Conservation (phyloP, 1,139 yeast genomes). For the Lodderomyces elongisporus region DNA sequence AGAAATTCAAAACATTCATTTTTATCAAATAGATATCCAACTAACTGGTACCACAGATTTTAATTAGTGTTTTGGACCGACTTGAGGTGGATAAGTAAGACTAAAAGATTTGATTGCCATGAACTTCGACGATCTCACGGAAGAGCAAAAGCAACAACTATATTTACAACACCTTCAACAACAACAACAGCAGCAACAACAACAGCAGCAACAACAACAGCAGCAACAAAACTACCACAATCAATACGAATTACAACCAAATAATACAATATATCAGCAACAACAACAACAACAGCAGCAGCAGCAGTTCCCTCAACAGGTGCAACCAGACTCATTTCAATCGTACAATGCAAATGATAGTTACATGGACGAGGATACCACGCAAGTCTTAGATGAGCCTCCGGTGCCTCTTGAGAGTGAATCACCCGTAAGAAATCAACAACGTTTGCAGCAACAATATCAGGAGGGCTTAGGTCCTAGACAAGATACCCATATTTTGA, state of each 20-base stretch:
- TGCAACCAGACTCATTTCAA: background rate
- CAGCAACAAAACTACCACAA: conserved; percentile 14
- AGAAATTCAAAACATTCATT: too few species aligned
- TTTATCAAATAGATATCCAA: too few species aligned
- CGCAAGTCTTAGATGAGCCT: conserved; percentile 18
- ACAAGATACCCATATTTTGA: background rate
- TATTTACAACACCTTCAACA: conserved; percentile 20
- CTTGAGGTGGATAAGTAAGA: too few species aligned
- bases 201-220: conserved; percentile 12
- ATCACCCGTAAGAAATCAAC: conserved; percentile 18
- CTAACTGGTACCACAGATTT: too few species aligned
- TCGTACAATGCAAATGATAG: conserved; percentile 22
- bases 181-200: conserved; percentile 14
- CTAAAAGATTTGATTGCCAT: conserved; percentile 14
- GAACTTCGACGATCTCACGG: conserved; percentile 31
- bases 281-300: conserved; percentile 12
- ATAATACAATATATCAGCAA: conserved; percentile 9
- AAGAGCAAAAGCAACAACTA: conserved; percentile 33
- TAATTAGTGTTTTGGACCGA: too few species aligned
- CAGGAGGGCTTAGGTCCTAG: conserved; percentile 1
- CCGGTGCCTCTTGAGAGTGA: conserved; percentile 11
- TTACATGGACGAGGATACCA: conserved; percentile 40
- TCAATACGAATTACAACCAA: too few species aligned
- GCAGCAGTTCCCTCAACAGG: conserved; percentile 7
- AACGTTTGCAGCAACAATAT: conserved; percentile 9